A percentile compares a stretch with the other conserved stretches of the same genome.
Evolutionary conservation across 2,329 filamentous ascomycete species (phyloP).

Genomic region (Colletotrichum agaves): DNA sequence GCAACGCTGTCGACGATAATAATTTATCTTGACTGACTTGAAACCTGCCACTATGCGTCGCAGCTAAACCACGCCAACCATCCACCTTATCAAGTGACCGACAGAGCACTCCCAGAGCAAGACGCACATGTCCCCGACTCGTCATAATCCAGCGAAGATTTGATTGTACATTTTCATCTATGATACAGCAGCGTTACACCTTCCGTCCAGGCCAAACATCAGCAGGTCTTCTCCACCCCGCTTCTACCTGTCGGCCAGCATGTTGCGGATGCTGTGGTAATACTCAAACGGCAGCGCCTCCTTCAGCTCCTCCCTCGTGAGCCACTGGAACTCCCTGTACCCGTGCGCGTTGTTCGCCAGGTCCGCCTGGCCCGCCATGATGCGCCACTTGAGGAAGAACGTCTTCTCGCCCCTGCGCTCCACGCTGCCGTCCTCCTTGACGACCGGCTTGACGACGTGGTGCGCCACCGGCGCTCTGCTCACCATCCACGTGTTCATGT

Average conservation of each 20-base stretch:
- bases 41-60: too few relatives aligned
- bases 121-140: background rate
- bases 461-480: constrained; percentile 91
- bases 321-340: constrained; percentile 88
- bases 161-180: constrained; percentile 45
- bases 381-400: constrained; percentile 96
- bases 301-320: constrained; percentile 88
- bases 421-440: constrained; percentile 55
- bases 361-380: constrained; percentile 96
- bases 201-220: constrained; percentile 40
- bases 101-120: background rate
- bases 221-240: background rate
- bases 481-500: constrained; percentile 99
- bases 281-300: constrained; percentile 74
- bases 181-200: constrained; percentile 51
- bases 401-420: constrained; percentile 76
- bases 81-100: background rate
- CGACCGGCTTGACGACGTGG: constrained; percentile 66
- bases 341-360: constrained; percentile 77
- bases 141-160: constrained; percentile 28
- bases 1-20: too few relatives aligned
- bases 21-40: too few relatives aligned
- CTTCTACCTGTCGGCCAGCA: constrained; percentile 81
- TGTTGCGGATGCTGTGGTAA: constrained; percentile 80
- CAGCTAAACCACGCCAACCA: too few relatives aligned